Percentiles rank a stretch among this genome's conserved stretches.
These are phyloP conservation scores for Nidularia pulvinata DNA, from an alignment of 768 basidiomycete species.

Conservation along the genomic window DNA sequence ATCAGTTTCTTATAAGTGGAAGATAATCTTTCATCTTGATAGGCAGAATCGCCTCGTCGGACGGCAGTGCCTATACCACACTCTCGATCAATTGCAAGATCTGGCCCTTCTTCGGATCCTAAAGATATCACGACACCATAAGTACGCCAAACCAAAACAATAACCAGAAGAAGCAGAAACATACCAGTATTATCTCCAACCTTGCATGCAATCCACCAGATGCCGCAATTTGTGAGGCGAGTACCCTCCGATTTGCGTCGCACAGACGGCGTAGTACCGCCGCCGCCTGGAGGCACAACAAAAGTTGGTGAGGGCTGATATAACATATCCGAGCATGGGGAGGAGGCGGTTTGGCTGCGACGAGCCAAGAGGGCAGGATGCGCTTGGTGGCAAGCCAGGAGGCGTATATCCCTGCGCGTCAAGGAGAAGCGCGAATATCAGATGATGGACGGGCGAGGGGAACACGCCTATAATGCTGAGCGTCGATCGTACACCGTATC, in stretches of 20 bases:
- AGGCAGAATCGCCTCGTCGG: slow-evolving; percentile 75
- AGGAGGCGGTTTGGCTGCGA: slow-evolving; percentile 50
- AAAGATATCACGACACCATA: not conserved
- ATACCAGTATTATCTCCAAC: slow-evolving; percentile 70
- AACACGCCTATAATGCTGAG: slow-evolving; percentile 71
- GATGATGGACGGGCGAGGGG: not conserved
- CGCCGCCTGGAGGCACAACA: slow-evolving; percentile 71
- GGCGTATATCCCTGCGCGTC: slow-evolving; percentile 60
- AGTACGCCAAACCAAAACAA: slow-evolving; percentile 1
- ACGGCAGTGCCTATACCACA: slow-evolving; percentile 88
- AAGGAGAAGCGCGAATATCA: not conserved
- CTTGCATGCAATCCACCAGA: slow-evolving; percentile 86
- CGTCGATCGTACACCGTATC: slow-evolving; percentile 62
- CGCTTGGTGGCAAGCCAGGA: slow-evolving; percentile 73
- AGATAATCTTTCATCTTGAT: slow-evolving; percentile 51
- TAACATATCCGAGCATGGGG: slow-evolving; percentile 67
- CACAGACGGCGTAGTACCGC: slow-evolving; percentile 84
- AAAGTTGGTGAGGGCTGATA: slow-evolving; percentile 65
- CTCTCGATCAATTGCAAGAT: slow-evolving; percentile 92
- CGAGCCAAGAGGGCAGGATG: slow-evolving; percentile 12
- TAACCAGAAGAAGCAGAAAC: slow-evolving; percentile 15
- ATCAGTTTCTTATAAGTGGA: not conserved
- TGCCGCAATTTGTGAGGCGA: slow-evolving; percentile 82
- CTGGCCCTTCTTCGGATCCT: slow-evolving; percentile 88
- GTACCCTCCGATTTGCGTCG: slow-evolving; percentile 83